Conservation (phyloP, 768 basidiomycete genomes). For the Naganishia onofrii region DNA sequence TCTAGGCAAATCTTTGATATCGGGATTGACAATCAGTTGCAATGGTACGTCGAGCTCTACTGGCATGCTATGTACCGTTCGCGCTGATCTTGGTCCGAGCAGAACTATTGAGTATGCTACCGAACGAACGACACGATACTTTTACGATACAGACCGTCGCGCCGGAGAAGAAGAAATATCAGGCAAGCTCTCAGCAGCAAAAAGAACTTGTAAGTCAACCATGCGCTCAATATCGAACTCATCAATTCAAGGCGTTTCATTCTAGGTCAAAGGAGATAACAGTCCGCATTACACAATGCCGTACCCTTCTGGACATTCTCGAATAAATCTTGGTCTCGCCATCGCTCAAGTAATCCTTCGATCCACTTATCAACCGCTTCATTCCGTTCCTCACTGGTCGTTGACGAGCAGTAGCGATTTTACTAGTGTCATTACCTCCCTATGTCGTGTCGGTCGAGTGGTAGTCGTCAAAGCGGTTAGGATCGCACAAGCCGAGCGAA, state of each 20-base stretch:
- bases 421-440: neutral
- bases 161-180: conserved; percentile 8
- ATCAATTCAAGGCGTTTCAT: neutral
- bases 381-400: conserved; percentile 14
- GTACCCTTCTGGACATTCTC: conserved; percentile 1
- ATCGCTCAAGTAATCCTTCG: conserved; percentile 15
- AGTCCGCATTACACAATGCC: conserved; percentile 22
- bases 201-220: conserved; percentile 1
- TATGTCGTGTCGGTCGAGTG: conserved; percentile 3
- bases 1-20: conserved; percentile 25
- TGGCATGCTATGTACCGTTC: neutral
- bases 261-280: conserved; percentile 14
- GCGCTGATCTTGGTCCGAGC: neutral
- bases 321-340: conserved; percentile 8
- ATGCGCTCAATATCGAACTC: too few species aligned
- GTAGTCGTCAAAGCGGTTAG: neutral
- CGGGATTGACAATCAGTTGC: conserved; percentile 29
- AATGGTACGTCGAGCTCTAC: conserved; percentile 21
- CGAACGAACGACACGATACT: neutral
- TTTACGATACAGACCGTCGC: conserved; percentile 20
- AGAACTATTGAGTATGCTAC: conserved; percentile 24
- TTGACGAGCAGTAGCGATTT: conserved; percentile 1
- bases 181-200: neutral
- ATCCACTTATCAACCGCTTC: conserved; percentile 3
- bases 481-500: neutral